A percentile compares a stretch with the other conserved stretches of the same genome.
phyloP scores from a whole-genome alignment of 306 rosid species.

The Cicer bijugum region DNA sequence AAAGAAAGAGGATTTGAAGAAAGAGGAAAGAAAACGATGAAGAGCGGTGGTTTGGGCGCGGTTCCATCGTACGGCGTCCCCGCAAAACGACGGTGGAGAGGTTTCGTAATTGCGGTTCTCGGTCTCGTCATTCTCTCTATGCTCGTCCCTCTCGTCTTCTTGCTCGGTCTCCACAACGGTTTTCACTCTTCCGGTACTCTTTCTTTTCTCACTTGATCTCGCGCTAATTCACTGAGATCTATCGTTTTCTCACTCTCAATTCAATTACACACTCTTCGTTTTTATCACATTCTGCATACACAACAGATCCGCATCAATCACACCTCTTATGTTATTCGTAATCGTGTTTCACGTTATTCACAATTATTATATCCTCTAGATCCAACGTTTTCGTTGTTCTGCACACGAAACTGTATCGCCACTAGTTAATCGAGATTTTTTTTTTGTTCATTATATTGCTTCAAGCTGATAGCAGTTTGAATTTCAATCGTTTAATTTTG shows the following conservation, averaged over 20 bases:
- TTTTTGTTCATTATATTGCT: neutral
- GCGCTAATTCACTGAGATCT: conserved; percentile 56
- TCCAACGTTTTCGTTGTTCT: conserved; percentile 11
- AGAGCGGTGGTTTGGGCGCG: conserved; percentile 65
- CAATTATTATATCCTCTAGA: conserved; percentile 1
- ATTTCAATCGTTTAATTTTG: conserved; percentile 14
- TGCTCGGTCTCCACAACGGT: conserved; percentile 93
- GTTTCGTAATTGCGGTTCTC: conserved; percentile 81
- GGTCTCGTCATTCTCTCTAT: conserved; percentile 90
- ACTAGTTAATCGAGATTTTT: neutral
- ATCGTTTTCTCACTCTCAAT: conserved; percentile 33
- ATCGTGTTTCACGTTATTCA: neutral
- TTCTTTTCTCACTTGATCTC: conserved; percentile 29
- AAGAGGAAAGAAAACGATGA: conserved; percentile 47
- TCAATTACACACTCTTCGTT: neutral
- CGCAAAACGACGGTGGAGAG: conserved; percentile 85
- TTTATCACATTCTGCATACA: conserved; percentile 13
- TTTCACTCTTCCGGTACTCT: conserved; percentile 75
- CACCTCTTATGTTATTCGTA: conserved; percentile 9
- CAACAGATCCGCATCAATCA: conserved; percentile 40
- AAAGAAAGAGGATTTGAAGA: conserved; percentile 18
- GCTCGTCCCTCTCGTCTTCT: conserved; percentile 94
- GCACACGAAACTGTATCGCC: neutral
- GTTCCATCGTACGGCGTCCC: conserved; percentile 60
- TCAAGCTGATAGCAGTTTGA: conserved; percentile 13